Evolutionary conservation across 2,329 filamentous ascomycete genomes (phyloP).

Genomic region (Fusarium marasasianum): DNA sequence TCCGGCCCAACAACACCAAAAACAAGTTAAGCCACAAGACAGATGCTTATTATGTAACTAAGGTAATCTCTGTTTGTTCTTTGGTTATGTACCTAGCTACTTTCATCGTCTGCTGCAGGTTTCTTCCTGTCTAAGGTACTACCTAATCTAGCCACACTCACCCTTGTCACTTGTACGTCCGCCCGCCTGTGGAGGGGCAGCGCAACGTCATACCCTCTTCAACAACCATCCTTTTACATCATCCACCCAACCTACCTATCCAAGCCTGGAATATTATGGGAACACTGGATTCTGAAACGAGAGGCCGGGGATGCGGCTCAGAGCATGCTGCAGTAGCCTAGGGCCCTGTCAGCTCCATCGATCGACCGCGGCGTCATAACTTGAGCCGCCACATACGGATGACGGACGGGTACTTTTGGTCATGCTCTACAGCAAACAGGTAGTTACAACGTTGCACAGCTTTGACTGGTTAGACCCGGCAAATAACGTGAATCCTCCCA

Average conservation of each 20-base stretch:
- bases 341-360: constrained; percentile 8
- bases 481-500: background rate
- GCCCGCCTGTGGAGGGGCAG: background rate
- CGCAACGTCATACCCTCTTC: constrained; percentile 27
- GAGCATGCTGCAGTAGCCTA: background rate
- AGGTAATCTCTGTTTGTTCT: background rate
- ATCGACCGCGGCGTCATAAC: constrained; percentile 32
- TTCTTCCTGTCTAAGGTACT: background rate
- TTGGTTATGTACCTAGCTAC: background rate
- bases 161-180: background rate
- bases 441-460: background rate
- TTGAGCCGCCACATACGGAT: constrained; percentile 24
- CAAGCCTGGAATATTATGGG: background rate
- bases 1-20: background rate
- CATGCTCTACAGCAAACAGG: constrained; percentile 1
- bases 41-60: background rate
- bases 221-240: constrained; percentile 25
- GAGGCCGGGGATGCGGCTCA: background rate
- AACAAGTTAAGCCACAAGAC: background rate
- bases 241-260: constrained; percentile 9
- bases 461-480: background rate
- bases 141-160: background rate
- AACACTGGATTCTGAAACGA: background rate
- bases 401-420: constrained; percentile 1
- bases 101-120: background rate